These are phyloP conservation scores for Mycena chlorophos DNA, from an alignment of 768 basidiomycete genomes.

Conservation along the genomic window DNA sequence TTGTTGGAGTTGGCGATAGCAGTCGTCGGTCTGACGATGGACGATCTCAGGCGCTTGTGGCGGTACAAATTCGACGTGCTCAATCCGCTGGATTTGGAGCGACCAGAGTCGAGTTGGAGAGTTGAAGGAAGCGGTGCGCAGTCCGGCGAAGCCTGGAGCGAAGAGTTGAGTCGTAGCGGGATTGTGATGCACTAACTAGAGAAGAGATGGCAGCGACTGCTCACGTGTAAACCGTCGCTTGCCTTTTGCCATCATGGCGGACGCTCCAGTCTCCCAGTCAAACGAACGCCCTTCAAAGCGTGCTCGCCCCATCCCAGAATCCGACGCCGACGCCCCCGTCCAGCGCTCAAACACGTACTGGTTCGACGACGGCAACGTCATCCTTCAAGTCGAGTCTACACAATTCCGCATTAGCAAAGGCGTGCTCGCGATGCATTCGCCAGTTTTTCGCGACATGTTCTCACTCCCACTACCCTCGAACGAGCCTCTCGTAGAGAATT, in stretches of 20 bases:
- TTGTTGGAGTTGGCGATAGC: slow-evolving; percentile 17
- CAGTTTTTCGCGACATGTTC: slow-evolving; percentile 42
- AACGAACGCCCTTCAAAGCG: no score
- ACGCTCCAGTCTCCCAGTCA: no score
- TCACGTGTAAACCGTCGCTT: no score
- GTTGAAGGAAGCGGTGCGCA: background rate
- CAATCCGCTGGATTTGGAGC: slow-evolving; percentile 16
- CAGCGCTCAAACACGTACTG: no score
- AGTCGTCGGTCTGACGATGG: slow-evolving; percentile 16
- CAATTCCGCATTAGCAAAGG: slow-evolving; percentile 39
- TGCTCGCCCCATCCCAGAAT: no score
- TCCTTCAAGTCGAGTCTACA: slow-evolving; percentile 36
- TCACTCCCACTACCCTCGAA: slow-evolving; percentile 5
- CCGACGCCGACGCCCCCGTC: no score
- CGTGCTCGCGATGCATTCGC: slow-evolving; percentile 34
- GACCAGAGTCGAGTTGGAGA: background rate
- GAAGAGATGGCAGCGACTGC: no score
- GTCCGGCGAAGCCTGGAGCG: slow-evolving; percentile 16
- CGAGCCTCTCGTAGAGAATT: background rate
- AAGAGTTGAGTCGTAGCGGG: no score
- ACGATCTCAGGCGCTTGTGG: slow-evolving; percentile 17
- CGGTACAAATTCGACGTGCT: slow-evolving; percentile 14
- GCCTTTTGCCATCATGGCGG: no score
- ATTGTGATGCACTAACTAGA: no score
- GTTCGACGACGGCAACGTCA: slow-evolving; percentile 45